Percentiles rank a stretch among this genome's conserved stretches.
Evolutionary conservation across 176 grass and related monocot species (phyloP).

Genomic region (Oryza meridionalis): DNA sequence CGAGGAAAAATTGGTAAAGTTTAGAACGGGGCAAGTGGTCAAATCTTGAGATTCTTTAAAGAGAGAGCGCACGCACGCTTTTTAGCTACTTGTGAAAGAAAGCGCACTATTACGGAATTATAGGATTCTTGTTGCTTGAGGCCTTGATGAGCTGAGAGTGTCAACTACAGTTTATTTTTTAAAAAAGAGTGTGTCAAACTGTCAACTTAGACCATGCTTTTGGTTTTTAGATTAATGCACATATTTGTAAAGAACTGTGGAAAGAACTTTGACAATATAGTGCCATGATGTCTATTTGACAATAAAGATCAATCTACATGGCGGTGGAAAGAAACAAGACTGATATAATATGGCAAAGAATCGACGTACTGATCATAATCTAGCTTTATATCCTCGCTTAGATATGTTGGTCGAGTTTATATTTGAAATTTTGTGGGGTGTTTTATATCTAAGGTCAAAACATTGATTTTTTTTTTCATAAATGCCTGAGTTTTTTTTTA

Average conservation of each 20-base stretch:
- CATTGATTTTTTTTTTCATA: no score
- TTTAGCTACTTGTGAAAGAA: neutral
- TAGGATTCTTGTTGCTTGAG: neutral
- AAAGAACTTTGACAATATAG: neutral
- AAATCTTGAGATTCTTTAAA: neutral
- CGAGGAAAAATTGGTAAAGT: no score
- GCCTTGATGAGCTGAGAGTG: neutral
- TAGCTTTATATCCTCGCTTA: neutral
- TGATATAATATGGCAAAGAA: neutral
- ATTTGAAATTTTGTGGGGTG: no score
- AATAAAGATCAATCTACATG: neutral
- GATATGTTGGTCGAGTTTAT: no score
- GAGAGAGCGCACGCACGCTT: no score
- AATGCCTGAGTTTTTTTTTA: no score
- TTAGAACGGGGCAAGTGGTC: neutral
- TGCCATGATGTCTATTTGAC: neutral
- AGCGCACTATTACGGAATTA: neutral
- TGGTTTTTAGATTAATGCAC: neutral
- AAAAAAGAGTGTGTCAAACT: no score
- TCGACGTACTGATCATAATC: neutral
- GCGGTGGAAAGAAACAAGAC: neutral
- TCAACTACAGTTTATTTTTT: neutral
- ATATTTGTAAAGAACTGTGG: neutral
- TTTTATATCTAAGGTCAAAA: no score
- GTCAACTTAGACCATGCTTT: no score